Percentiles rank a stretch among this genome's conserved stretches.
phyloP scores from a whole-genome alignment of 805 yeast genomes.

The Komagataella kurtzmanii region DNA sequence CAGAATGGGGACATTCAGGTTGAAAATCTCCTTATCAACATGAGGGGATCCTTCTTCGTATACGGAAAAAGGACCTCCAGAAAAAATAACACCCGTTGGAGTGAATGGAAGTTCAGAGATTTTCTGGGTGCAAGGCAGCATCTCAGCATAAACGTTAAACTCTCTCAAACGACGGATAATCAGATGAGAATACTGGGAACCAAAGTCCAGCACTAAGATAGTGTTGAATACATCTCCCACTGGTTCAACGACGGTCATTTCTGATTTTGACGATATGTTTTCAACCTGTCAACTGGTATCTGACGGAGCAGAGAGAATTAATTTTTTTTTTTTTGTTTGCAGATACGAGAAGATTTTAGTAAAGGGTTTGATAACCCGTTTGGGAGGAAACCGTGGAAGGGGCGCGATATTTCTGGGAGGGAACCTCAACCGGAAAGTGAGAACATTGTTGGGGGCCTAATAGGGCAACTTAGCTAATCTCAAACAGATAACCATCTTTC shows the following conservation, averaged over 20 bases:
- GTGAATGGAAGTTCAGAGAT: constrained; percentile 84
- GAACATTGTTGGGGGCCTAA: background rate
- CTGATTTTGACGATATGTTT: background rate
- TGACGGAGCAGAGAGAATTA: background rate
- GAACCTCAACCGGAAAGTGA: no score
- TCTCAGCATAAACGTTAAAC: constrained; percentile 95
- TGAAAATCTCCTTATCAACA: constrained; percentile 88
- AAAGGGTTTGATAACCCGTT: background rate
- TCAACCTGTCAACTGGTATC: background rate
- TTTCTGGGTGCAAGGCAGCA: constrained; percentile 98
- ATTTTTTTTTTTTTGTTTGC: background rate
- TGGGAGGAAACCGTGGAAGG: background rate
- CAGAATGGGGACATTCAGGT: constrained; percentile 83
- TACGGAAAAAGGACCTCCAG: constrained; percentile 97
- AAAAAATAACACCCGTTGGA: constrained; percentile 90
- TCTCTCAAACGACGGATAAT: constrained; percentile 97
- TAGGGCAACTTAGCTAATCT: background rate
- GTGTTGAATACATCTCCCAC: constrained; percentile 91
- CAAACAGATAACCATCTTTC: background rate
- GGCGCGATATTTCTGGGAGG: background rate
- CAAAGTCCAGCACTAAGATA: constrained; percentile 92
- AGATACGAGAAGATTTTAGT: background rate
- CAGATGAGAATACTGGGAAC: constrained; percentile 95
- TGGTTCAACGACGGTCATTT: constrained; percentile 21
- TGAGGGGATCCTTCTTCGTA: constrained; percentile 94